Conservation (phyloP, 495 filamentous ascomycete genomes). For the Penicillium robsamsonii region DNA sequence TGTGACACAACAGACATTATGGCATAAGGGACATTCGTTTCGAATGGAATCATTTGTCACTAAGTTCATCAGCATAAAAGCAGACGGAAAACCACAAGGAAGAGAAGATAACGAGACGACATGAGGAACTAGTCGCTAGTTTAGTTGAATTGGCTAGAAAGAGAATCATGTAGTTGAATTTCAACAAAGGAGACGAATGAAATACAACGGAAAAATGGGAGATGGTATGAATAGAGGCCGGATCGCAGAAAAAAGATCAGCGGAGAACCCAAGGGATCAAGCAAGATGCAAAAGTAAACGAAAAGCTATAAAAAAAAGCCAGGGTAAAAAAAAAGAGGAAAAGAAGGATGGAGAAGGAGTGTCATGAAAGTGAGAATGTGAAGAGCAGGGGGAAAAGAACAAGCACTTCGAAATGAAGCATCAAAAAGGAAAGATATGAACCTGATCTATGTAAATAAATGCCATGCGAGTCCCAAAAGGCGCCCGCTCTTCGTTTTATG, state of each 20-base stretch:
- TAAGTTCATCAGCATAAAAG: slow-evolving; percentile 6
- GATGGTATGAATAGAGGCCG: slow-evolving; percentile 39
- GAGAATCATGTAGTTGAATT: slow-evolving; percentile 37
- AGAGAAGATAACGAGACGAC: slow-evolving; percentile 14
- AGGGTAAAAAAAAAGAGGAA: slow-evolving; percentile 9
- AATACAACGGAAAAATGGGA: slow-evolving; percentile 35
- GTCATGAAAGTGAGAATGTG: slow-evolving; percentile 17
- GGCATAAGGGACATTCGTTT: neutral
- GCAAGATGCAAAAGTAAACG: slow-evolving; percentile 22
- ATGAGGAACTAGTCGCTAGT: slow-evolving; percentile 32
- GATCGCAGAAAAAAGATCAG: slow-evolving; percentile 29
- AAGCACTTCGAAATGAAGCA: slow-evolving; percentile 15
- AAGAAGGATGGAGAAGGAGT: slow-evolving; percentile 22
- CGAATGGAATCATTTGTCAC: slow-evolving; percentile 1
- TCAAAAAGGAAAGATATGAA: slow-evolving; percentile 38
- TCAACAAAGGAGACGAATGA: slow-evolving; percentile 41
- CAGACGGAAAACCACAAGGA: neutral
- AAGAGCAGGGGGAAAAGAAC: slow-evolving; percentile 12
- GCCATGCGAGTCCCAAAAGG: slow-evolving; percentile 49
- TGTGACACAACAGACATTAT: neutral
- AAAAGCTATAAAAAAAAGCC: slow-evolving; percentile 22
- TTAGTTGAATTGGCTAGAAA: slow-evolving; percentile 40
- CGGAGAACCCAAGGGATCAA: slow-evolving; percentile 20
- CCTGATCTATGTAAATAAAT: slow-evolving; percentile 47
- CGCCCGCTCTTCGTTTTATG: slow-evolving; percentile 46